A percentile compares a stretch with the other conserved stretches of the same genome.
Evolutionary conservation across 331 rosid species (phyloP).

Genomic region (Phaseolus coccineus): DNA sequence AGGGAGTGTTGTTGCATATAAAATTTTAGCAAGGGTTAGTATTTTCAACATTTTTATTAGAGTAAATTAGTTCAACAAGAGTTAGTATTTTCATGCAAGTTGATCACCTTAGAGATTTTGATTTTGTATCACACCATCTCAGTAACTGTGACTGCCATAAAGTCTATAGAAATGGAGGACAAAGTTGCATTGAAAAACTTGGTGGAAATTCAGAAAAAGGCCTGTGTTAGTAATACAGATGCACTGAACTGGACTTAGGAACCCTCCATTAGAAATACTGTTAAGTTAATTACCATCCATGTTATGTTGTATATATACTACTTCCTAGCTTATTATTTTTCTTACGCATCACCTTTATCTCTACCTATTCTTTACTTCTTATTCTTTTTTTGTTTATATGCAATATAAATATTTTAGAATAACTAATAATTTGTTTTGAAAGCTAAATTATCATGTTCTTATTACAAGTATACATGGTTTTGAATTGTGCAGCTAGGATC

Average conservation of each 20-base stretch:
- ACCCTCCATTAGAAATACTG: constrained; percentile 33
- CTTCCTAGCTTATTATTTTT: neutral
- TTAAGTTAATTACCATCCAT: constrained; percentile 26
- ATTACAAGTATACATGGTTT: neutral
- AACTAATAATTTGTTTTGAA: neutral
- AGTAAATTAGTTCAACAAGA: too few relatives aligned
- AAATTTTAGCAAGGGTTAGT: too few relatives aligned
- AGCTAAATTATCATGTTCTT: neutral
- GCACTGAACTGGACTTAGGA: constrained; percentile 23
- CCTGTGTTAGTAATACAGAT: constrained; percentile 10
- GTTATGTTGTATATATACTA: neutral
- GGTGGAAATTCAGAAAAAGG: constrained; percentile 34
- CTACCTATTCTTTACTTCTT: neutral
- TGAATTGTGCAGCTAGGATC: constrained; percentile 42
- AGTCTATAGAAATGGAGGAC: constrained; percentile 44
- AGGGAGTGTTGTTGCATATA: too few relatives aligned
- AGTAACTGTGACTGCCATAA: neutral
- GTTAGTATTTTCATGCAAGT: too few relatives aligned
- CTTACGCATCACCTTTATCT: neutral
- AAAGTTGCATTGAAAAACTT: constrained; percentile 28
- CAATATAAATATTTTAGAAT: neutral
- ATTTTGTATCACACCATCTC: neutral
- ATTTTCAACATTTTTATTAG: too few relatives aligned
- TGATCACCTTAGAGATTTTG: too few relatives aligned
- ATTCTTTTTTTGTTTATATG: neutral